Percentiles rank a stretch among this genome's conserved stretches.
Conservation (phyloP, 306 rosid genomes). For the Ceratonia siliqua region DNA sequence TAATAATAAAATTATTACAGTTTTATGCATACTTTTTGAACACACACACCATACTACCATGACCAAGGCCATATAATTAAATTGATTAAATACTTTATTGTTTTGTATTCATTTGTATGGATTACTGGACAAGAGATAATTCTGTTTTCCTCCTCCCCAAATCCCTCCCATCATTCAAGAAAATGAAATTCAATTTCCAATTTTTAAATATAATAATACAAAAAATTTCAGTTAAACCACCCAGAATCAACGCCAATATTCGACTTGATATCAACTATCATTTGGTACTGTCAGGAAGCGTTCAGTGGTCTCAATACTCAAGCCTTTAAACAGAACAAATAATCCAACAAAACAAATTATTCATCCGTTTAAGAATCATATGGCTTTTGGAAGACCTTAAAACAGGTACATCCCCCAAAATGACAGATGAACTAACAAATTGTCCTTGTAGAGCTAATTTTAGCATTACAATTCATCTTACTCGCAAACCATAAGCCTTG, state of each 20-base stretch:
- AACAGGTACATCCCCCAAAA: background rate
- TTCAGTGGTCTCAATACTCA: no score
- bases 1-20: background rate
- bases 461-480: background rate
- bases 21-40: conserved; percentile 5
- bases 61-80: background rate
- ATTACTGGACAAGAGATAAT: no score
- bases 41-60: background rate
- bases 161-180: no score
- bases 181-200: no score
- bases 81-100: no score
- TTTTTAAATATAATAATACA: no score
- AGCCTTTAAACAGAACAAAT: background rate
- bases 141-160: no score
- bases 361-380: background rate
- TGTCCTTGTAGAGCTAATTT: background rate
- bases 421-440: background rate
- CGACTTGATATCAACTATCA: no score
- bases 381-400: background rate
- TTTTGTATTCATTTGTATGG: no score
- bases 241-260: no score
- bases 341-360: conserved; percentile 13
- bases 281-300: no score
- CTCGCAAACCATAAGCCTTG: background rate
- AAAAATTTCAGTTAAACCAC: no score